These are phyloP conservation scores for Fusarium pseudoanthophilum DNA, from an alignment of 2,329 filamentous ascomycete species.

Conservation along the genomic window DNA sequence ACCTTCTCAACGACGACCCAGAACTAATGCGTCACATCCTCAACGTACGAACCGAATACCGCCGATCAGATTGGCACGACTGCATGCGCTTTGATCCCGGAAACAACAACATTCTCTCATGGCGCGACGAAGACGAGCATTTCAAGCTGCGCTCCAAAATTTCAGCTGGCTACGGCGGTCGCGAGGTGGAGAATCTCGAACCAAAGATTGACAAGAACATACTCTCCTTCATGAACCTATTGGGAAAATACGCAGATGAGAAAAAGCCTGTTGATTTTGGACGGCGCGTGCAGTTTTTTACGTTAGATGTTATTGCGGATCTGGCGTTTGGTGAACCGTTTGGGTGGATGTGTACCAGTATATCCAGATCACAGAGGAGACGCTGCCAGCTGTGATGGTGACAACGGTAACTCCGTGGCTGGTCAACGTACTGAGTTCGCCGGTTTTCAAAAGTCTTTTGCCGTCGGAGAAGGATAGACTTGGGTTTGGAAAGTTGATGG, in stretches of 20 bases:
- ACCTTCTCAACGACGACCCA: conserved; percentile 53
- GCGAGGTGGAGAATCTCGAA: conserved; percentile 63
- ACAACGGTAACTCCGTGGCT: conserved; percentile 56
- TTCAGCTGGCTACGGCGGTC: conserved; percentile 63
- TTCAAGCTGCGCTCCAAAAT: conserved; percentile 59
- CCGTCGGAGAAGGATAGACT: conserved; percentile 53
- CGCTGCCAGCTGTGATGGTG: conserved; percentile 56
- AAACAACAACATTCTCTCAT: conserved; percentile 62
- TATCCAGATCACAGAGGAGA: conserved; percentile 55
- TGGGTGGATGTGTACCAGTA: conserved; percentile 61
- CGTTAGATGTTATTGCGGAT: conserved; percentile 64
- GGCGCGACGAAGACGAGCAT: conserved; percentile 57
- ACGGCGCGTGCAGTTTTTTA: conserved; percentile 60
- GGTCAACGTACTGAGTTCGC: conserved; percentile 53
- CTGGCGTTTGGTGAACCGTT: conserved; percentile 61
- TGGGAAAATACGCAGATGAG: conserved; percentile 16
- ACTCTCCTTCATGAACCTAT: conserved; percentile 54
- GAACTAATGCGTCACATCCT: conserved; percentile 51
- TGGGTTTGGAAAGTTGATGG: conserved; percentile 56
- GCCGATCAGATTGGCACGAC: conserved; percentile 57
- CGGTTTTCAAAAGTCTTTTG: conserved; percentile 53
- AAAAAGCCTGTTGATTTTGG: conserved; percentile 53
- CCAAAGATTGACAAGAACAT: conserved; percentile 60
- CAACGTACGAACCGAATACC: conserved; percentile 49
- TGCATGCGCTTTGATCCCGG: conserved; percentile 63